These are phyloP conservation scores for Carex pumila DNA, from an alignment of 176 grass and related monocot species.

Conservation along the genomic window DNA sequence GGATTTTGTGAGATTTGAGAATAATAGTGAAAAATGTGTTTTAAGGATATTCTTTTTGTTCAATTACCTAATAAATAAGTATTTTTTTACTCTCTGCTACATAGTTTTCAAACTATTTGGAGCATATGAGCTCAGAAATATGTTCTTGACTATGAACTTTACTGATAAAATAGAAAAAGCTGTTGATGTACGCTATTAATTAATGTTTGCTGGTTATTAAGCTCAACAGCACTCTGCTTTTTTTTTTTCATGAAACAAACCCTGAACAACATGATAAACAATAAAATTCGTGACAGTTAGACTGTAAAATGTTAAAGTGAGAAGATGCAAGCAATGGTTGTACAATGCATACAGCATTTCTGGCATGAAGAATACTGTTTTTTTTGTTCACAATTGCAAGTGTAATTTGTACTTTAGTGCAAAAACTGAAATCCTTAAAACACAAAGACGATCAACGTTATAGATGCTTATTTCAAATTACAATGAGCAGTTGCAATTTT, in stretches of 20 bases:
- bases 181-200: neutral
- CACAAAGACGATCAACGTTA: neutral
- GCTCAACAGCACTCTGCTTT: neutral
- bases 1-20: constrained; percentile 5
- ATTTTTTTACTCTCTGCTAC: too few species aligned
- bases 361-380: neutral
- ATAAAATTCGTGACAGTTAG: too few species aligned
- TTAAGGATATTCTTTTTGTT: too few species aligned
- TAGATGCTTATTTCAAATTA: neutral
- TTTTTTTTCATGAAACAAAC: neutral
- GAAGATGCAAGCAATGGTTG: too few species aligned
- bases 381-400: neutral
- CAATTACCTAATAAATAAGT: too few species aligned
- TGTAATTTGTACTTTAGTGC: too few species aligned
- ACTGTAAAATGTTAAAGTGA: too few species aligned
- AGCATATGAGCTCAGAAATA: too few species aligned
- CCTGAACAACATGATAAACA: neutral
- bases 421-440: too few species aligned
- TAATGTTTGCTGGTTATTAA: too few species aligned
- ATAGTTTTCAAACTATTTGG: neutral
- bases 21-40: constrained; percentile 24
- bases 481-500: neutral
- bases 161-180: neutral
- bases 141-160: neutral
- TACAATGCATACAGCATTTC: neutral